Base-by-base conservation (phyloP, 352 stramenopile genomes). In the Phytophthora podocarpi region DNA sequence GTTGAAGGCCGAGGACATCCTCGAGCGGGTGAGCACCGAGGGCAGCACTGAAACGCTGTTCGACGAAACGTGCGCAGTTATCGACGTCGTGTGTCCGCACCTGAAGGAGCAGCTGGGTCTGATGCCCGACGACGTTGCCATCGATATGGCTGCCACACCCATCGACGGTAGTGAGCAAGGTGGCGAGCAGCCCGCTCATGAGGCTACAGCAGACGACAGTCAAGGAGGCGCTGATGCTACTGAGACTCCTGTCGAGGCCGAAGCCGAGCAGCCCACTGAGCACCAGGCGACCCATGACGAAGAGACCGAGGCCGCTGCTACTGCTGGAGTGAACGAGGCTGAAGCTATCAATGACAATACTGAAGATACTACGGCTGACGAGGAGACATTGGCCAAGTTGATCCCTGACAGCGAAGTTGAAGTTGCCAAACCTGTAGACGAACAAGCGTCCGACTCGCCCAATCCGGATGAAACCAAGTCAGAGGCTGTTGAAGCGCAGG, bases 71-170 rank as follows among this genome's bases (percentile, higher is more conserved):
- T 86, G 76, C 40, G 80, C 72, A 3, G 76, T 93, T 11, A 89
- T 93, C 26, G 84, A 93, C 40, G 70, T 74, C 6, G 71, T 89
- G 24, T 90, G 85, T 70, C 84, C 84, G 3, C 82, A 93, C 24
- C 61, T 91, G 52, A 93, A 91, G 41, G 80, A 90, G 18, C 84
- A 91, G 39, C 68, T 93, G 1, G 84, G 84, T 27, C 52, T 93
- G 8, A 41, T 89, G 42, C 70, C 78, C 0, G 68, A 82, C 15
- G 54, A 67, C 10, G 47, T 61, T 16, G 55, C 49, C 6, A 59
- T 66, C 15, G 46, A 69, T 43, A 72, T 57, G 30, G 31, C 40
- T n/a, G 28, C 46, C 12, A 57, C 31, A 26, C 8, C 35, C 21
- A 45, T 32, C 34, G 20, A 69, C 11, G 12, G 31, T 52, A 53